These are phyloP conservation scores for Sextonia rubra DNA, from an alignment of 164 flowering plant genomes.

Conservation along the genomic window DNA sequence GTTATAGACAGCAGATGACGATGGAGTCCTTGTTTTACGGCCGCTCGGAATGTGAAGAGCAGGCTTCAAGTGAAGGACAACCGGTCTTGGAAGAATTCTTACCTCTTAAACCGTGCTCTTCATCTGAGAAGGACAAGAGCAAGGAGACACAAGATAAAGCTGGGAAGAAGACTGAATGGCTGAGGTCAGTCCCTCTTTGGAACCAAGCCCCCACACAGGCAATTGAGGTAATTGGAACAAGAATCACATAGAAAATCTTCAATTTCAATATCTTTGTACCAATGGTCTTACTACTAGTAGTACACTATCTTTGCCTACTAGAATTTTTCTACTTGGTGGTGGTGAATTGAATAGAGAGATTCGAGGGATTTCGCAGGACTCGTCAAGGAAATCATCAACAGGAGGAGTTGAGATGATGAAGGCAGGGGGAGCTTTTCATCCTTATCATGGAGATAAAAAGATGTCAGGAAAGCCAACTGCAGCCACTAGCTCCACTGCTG, in stretches of 20 bases:
- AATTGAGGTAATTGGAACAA: no score
- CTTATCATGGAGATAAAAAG: constrained; percentile 40
- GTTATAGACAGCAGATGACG: constrained; percentile 13
- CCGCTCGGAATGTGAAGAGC: constrained; percentile 55
- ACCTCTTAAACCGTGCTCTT: constrained; percentile 39
- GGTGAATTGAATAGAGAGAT: not conserved
- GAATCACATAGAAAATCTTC: no score
- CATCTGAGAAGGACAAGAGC: constrained; percentile 17
- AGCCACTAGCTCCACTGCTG: constrained; percentile 41
- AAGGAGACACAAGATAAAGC: constrained; percentile 19
- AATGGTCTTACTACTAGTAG: no score
- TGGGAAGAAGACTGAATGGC: constrained; percentile 61
- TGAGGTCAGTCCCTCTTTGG: constrained; percentile 77
- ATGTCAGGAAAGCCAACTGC: constrained; percentile 12
- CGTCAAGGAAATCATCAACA: not conserved
- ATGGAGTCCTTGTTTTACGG: constrained; percentile 16
- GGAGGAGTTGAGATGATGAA: constrained; percentile 35
- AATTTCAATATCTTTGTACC: no score
- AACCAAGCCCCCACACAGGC: constrained; percentile 42
- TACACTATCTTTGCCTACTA: no score
- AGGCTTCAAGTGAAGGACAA: constrained; percentile 35
- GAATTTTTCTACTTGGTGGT: not conserved
- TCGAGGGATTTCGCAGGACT: not conserved
- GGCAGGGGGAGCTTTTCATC: constrained; percentile 65
- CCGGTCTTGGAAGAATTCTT: constrained; percentile 65